Evolutionary conservation across 108 stramenopile species (phyloP), one percentile per base, ranked within the genome.

Genomic region (Conticribra weissflogii): DNA sequence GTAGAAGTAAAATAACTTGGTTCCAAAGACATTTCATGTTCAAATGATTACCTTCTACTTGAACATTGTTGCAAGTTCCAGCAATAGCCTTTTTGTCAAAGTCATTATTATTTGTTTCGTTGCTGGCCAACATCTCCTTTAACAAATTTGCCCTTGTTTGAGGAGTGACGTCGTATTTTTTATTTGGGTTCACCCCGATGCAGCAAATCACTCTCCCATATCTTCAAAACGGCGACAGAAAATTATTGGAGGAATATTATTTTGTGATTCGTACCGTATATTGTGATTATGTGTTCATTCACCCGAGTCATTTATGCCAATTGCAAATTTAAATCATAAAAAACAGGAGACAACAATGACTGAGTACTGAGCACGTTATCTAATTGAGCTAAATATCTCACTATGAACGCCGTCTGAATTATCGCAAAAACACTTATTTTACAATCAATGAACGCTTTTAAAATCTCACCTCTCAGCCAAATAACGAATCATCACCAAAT

Each of bases 171-270:
- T 66, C 66, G 61, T 95, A 95, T 45, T 63, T 76, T 66, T 95
- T 95, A 55, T 79, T 78, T 9, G 90, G 89, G 61, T 95, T 95
- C 56, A 87, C 75, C 7, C 93, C 93, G 16, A 95, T 76, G 44
- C 91, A 87, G 32, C 82, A 86, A 41, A 92, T 85, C 16, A 95
- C 93, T 15, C 76, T 53, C 54, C 74, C 76, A 69, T 90, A 88
- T 53, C 85, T 85, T 29, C 19, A 58, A 54, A n/a, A n/a, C n/a
- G n/a, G n/a, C n/a, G n/a, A n/a, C n/a, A n/a, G n/a, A n/a, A n/a
- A n/a, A n/a, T 14, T 9, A 16, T 45, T 16, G 44, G 44, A 45
- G 44, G 16, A 45, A 16, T 45, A 45, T 45, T 9, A 45, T 45
- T 9, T 45, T 9, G 16, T 45, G 44, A 14, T 45, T 16, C 14